Conservation (phyloP, 192 early-diverging fungal species). For the Bifiguratus adelaidae region DNA sequence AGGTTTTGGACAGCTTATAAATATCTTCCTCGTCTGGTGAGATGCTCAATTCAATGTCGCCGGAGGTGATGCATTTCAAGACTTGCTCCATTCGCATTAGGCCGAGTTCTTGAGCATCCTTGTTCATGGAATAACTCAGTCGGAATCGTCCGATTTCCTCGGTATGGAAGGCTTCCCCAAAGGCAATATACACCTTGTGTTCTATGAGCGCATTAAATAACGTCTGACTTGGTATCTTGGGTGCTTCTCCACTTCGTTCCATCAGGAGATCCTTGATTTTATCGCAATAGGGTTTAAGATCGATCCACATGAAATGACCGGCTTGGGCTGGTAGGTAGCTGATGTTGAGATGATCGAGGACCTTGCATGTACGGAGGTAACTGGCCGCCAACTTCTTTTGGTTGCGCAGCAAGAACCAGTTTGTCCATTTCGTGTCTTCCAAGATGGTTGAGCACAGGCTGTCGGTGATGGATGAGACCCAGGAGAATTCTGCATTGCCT, state of each 20-base stretch:
- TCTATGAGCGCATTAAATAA: constrained; percentile 37
- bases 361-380: constrained; percentile 27
- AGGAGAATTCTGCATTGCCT: neutral
- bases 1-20: too few relatives aligned
- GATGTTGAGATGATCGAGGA: constrained; percentile 33
- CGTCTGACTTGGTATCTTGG: too few relatives aligned
- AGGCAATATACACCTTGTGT: constrained; percentile 52
- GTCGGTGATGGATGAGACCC: neutral
- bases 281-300: constrained; percentile 27
- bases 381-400: constrained; percentile 35
- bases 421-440: too few relatives aligned
- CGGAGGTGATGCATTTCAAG: too few relatives aligned
- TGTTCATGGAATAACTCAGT: constrained; percentile 43
- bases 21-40: too few relatives aligned
- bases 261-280: neutral
- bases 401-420: constrained; percentile 47
- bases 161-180: constrained; percentile 55
- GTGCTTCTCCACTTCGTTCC: constrained; percentile 30
- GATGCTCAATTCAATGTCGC: too few relatives aligned
- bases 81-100: constrained; percentile 32
- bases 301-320: constrained; percentile 66
- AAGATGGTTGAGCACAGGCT: neutral
- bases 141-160: constrained; percentile 52
- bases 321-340: constrained; percentile 48
- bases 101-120: constrained; percentile 28